These are phyloP conservation scores for Coniochaeta sp. DNA, from an alignment of 2,329 filamentous ascomycete genomes.

Conservation along the genomic window DNA sequence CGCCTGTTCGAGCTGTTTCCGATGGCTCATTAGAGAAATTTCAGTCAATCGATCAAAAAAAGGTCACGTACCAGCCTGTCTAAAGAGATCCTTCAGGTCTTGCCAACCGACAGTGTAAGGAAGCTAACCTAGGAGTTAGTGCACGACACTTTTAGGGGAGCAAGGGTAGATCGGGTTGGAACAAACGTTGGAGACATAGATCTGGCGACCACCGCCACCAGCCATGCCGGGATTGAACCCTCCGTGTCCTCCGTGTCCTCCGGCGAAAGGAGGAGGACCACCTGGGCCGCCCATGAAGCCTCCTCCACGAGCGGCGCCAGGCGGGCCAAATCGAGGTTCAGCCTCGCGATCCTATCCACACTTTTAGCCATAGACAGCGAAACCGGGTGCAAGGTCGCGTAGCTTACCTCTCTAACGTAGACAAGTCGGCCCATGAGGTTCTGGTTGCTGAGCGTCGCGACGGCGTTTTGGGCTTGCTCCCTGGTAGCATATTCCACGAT, in stretches of 20 bases:
- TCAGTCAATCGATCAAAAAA: not conserved
- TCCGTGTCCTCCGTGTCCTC: slow-evolving; percentile 40
- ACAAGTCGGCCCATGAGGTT: slow-evolving; percentile 97
- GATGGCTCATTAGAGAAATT: slow-evolving; percentile 11
- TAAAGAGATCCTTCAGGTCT: slow-evolving; percentile 96
- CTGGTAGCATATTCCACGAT: slow-evolving; percentile 99
- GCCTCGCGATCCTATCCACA: slow-evolving; percentile 79
- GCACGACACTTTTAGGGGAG: not conserved
- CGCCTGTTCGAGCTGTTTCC: slow-evolving; percentile 52
- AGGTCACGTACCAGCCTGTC: slow-evolving; percentile 79
- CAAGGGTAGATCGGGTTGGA: slow-evolving; percentile 20
- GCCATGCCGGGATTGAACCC: slow-evolving; percentile 44
- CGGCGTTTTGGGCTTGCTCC: slow-evolving; percentile 97
- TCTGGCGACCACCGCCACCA: slow-evolving; percentile 70
- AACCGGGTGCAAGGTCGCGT: not conserved
- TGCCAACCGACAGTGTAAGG: slow-evolving; percentile 98
- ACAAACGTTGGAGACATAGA: slow-evolving; percentile 98
- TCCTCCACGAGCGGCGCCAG: slow-evolving; percentile 49
- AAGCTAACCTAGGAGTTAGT: slow-evolving; percentile 52
- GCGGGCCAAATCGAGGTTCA: slow-evolving; percentile 88
- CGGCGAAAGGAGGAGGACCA: slow-evolving; percentile 22
- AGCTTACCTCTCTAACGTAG: slow-evolving; percentile 88
- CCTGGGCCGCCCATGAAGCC: slow-evolving; percentile 41
- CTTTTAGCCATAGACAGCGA: slow-evolving; percentile 7
- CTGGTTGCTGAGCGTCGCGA: slow-evolving; percentile 97